Conservation (phyloP, 805 yeast genomes). For the Starmerella khaoyaiensis region DNA sequence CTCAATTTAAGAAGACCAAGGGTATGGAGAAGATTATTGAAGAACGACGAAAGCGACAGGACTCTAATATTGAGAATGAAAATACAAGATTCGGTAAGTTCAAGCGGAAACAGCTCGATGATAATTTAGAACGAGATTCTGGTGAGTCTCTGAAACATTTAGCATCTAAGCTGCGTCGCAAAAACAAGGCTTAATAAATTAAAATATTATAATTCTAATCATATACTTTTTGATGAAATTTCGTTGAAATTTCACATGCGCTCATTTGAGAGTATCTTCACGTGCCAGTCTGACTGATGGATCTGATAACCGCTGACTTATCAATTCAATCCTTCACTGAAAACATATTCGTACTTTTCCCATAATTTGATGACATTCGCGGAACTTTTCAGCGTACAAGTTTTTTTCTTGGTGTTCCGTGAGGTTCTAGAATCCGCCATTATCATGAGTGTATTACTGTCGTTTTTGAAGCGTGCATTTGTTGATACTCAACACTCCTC, state of each 20-base stretch:
- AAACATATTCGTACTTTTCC: neutral
- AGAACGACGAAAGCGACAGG: slow-evolving; percentile 40
- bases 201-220: too few species aligned
- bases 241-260: neutral
- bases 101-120: slow-evolving; percentile 5
- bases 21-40: slow-evolving; percentile 74
- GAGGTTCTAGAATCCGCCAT: slow-evolving; percentile 81
- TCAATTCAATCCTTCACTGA: slow-evolving; percentile 1
- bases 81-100: slow-evolving; percentile 1
- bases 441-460: slow-evolving; percentile 72
- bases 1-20: slow-evolving; percentile 78
- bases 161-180: slow-evolving; percentile 9
- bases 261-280: neutral
- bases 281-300: slow-evolving; percentile 2
- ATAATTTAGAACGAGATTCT: neutral
- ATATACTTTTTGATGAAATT: too few species aligned
- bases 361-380: slow-evolving; percentile 15
- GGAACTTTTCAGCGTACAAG: slow-evolving; percentile 47
- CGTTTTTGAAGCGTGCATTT: slow-evolving; percentile 74
- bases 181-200: neutral
- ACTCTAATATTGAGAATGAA: neutral
- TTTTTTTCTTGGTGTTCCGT: slow-evolving; percentile 81
- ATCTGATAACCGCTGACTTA: slow-evolving; percentile 7
- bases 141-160: slow-evolving; percentile 4
- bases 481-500: slow-evolving; percentile 28